Conservation (phyloP, 1,139 yeast genomes). For the Scheffersomyces quercinus region DNA sequence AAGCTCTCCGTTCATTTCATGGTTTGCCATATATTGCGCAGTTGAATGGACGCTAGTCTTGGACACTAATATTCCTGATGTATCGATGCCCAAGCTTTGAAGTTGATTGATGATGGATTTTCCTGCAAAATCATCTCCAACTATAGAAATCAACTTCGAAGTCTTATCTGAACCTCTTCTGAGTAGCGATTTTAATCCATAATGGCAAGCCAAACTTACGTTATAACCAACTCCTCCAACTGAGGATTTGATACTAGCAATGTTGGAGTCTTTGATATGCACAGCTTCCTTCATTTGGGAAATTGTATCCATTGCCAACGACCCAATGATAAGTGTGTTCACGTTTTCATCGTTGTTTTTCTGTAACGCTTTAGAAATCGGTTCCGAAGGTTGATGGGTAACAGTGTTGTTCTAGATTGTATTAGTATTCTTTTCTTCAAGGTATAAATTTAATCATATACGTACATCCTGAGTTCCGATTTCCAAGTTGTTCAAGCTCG, state of each 20-base stretch:
- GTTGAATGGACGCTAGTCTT: constrained; percentile 33
- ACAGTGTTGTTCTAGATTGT: neutral
- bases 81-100: constrained; percentile 29
- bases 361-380: neutral
- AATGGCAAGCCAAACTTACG: constrained; percentile 57
- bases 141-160: constrained; percentile 54
- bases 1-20: constrained; percentile 61
- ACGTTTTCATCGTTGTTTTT: neutral
- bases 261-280: constrained; percentile 66
- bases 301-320: constrained; percentile 75
- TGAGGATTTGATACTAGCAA: constrained; percentile 57
- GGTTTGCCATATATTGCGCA: constrained; percentile 75
- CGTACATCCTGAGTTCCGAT: constrained; percentile 14
- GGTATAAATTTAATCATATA: constrained; percentile 1
- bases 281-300: constrained; percentile 36
- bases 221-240: constrained; percentile 88
- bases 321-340: constrained; percentile 59
- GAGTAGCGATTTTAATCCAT: constrained; percentile 16
- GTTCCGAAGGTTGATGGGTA: neutral
- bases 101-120: constrained; percentile 35
- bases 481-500: constrained; percentile 45
- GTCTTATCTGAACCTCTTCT: constrained; percentile 17
- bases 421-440: neutral
- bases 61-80: constrained; percentile 38
- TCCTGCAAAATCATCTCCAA: constrained; percentile 62